A percentile compares a stretch with the other conserved stretches of the same genome.
These are phyloP conservation scores for Taxillus chinensis DNA, from an alignment of 164 flowering plant species.

Conservation along the genomic window DNA sequence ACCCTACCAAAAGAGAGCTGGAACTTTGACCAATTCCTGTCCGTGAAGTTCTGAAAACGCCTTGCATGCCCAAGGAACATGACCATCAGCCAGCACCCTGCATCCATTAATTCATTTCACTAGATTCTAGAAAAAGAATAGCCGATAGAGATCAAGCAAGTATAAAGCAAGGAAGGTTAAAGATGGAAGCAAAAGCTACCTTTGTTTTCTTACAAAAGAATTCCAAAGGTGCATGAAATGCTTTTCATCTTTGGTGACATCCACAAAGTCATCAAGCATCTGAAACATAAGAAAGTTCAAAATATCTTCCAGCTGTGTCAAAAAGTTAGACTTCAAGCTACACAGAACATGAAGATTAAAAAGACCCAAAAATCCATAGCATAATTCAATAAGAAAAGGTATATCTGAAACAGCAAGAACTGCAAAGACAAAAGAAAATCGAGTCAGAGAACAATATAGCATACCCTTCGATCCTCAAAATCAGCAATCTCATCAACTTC, in stretches of 20 bases:
- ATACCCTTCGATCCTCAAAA: slow-evolving; percentile 94
- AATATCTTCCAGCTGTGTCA: neutral
- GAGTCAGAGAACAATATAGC: slow-evolving; percentile 4
- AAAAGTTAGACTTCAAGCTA: too few species aligned
- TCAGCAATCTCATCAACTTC: slow-evolving; percentile 98
- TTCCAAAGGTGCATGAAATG: slow-evolving; percentile 98
- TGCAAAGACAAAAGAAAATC: neutral
- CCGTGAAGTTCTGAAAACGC: slow-evolving; percentile 85
- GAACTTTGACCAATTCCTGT: slow-evolving; percentile 44
- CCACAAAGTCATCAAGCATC: slow-evolving; percentile 99
- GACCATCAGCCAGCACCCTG: slow-evolving; percentile 97
- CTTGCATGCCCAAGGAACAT: slow-evolving; percentile 96
- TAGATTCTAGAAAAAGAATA: too few species aligned
- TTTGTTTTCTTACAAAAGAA: slow-evolving; percentile 91
- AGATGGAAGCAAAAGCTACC: slow-evolving; percentile 23
- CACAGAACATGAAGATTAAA: too few species aligned
- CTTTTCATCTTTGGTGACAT: slow-evolving; percentile 88
- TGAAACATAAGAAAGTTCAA: slow-evolving; percentile 24
- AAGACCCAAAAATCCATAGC: too few species aligned
- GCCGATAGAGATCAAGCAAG: too few species aligned
- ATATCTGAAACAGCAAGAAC: too few species aligned
- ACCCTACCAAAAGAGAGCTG: slow-evolving; percentile 69
- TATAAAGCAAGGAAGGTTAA: neutral
- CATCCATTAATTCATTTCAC: neutral
- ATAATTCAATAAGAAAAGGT: too few species aligned